A percentile compares a stretch with the other conserved stretches of the same genome.
phyloP scores from a whole-genome alignment of 768 basidiomycete genomes.

The Coprinopsis strossmayeri region DNA sequence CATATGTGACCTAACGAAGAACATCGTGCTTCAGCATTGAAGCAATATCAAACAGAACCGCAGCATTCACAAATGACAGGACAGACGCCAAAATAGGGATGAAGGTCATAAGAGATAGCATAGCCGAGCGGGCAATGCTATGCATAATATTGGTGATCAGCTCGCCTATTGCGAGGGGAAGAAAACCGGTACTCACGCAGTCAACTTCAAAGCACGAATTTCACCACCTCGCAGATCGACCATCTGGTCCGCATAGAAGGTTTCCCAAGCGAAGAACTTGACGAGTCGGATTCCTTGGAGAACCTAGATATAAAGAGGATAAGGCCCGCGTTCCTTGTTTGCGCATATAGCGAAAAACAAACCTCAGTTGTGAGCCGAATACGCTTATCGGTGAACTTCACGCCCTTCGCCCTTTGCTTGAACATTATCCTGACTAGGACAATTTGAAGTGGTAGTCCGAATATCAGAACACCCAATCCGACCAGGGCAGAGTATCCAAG shows the following conservation, averaged over 20 bases:
- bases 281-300: slow-evolving; percentile 62
- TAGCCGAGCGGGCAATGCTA: slow-evolving; percentile 27
- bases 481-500: slow-evolving; percentile 68
- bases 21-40: not conserved
- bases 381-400: slow-evolving; percentile 61
- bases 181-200: slow-evolving; percentile 25
- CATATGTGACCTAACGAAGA: slow-evolving; percentile 51
- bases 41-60: too few species aligned
- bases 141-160: slow-evolving; percentile 7
- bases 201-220: slow-evolving; percentile 29
- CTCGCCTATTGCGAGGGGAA: not conserved
- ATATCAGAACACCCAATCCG: slow-evolving; percentile 46
- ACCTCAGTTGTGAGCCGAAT: slow-evolving; percentile 57
- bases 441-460: slow-evolving; percentile 55
- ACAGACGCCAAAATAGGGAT: slow-evolving; percentile 47
- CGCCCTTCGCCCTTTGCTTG: slow-evolving; percentile 44
- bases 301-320: slow-evolving; percentile 20
- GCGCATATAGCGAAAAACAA: too few species aligned
- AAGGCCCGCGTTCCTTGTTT: not conserved
- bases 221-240: slow-evolving; percentile 32
- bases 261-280: slow-evolving; percentile 59
- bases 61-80: slow-evolving; percentile 42
- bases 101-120: slow-evolving; percentile 42
- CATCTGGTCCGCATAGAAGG: slow-evolving; percentile 39
- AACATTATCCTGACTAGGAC: slow-evolving; percentile 48